Percentiles rank a stretch among this genome's conserved stretches.
Evolutionary conservation across 2,329 filamentous ascomycete species (phyloP).

Genomic region (Colletotrichum graminicola): DNA sequence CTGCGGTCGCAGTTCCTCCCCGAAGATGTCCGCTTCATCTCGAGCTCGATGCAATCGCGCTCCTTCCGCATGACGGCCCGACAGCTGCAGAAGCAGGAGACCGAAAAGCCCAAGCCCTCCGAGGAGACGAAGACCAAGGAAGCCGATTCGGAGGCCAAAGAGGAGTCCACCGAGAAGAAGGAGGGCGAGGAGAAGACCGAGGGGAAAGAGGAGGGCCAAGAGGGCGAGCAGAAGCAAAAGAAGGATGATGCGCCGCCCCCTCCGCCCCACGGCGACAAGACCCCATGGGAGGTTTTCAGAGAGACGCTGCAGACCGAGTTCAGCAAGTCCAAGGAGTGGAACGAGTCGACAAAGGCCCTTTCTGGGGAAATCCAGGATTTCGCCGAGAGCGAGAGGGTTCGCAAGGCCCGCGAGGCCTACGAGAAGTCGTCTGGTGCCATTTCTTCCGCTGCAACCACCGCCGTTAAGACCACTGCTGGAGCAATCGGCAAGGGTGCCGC

Average conservation of each 20-base stretch:
- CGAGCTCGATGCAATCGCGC: conserved; percentile 51
- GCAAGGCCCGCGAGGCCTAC: conserved; percentile 87
- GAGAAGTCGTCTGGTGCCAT: conserved; percentile 88
- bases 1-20: conserved; percentile 62
- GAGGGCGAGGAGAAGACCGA: conserved; percentile 59
- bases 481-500: conserved; percentile 90
- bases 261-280: conserved; percentile 98
- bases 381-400: conserved; percentile 90
- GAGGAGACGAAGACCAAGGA: conserved; percentile 53
- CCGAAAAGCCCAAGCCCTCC: conserved; percentile 45
- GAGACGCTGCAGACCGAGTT: conserved; percentile 96
- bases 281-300: conserved; percentile 98
- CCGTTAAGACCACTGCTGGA: conserved; percentile 86
- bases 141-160: conserved; percentile 47
- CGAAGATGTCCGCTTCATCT: conserved; percentile 54
- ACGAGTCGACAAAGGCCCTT: conserved; percentile 96
- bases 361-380: conserved; percentile 91
- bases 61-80: conserved; percentile 54
- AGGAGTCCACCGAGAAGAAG: conserved; percentile 49
- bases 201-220: conserved; percentile 56
- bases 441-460: conserved; percentile 80
- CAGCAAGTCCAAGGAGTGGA: conserved; percentile 98
- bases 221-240: conserved; percentile 65
- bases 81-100: conserved; percentile 48
- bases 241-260: conserved; percentile 82